Evolutionary conservation across 768 basidiomycete genomes (phyloP), one percentile per base, ranked within the genome.

Genomic region (Megacollybia marginata): DNA sequence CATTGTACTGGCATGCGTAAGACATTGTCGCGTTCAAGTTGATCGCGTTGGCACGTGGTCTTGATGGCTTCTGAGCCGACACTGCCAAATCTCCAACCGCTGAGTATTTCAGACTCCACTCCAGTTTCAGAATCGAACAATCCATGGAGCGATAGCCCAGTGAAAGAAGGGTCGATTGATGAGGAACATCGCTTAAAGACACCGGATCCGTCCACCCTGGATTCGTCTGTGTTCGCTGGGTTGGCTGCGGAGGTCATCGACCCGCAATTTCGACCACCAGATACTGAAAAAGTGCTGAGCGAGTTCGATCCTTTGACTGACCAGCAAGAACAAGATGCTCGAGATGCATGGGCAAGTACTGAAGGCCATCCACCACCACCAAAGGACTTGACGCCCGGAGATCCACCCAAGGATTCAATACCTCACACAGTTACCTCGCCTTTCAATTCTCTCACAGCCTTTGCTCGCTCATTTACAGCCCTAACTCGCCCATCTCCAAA

Each of bases 251-350:
- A 46, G 44, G 33, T 55, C 38, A 16, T 46, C 8, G 36, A 33
- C 23, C 35, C 51, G 42, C 50, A 53, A 16, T 13, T 56, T 23
- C 42, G 54, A 34, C 59, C 56, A 19, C 54, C 50, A 13, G 48
- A 54, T n/a, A 60, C 59, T 5, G 55, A 62, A 45, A 70, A 77
- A 40, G 65, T 83, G 4, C 64, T 88, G 47, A 69, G 65, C 33
- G 78, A 85, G 58, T 88, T 89, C 59, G 85, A 89, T 65, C 85
- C 85, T 13, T 65, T 87, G 19, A 78, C 66, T 1, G 76, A 70
- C 54, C 58, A 67, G 33, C 79, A 83, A 49, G 82, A 84, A 60
- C 64, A 73, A 50, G 77, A 72, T 19, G 83, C 84, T 4, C 72
- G 73, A 38, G 73, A 77, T 12, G 85, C 83, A 42, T 88, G 86